Base-by-base conservation (phyloP, 345 rosid species). In the Aquilaria sinensis region DNA sequence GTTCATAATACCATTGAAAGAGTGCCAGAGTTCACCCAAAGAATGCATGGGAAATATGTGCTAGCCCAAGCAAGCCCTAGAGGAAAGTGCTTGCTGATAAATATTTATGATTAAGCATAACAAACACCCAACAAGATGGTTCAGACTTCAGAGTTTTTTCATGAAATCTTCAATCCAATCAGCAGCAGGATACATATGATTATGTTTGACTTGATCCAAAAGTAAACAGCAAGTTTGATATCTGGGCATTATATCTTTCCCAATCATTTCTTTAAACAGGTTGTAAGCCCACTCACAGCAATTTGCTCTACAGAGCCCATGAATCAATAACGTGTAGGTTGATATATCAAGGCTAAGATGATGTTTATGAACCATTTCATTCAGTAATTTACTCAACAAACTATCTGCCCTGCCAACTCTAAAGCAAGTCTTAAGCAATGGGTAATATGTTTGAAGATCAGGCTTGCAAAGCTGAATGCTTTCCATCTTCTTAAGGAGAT, bases 311-410 rank as follows among this genome's bases (percentile, higher is more conserved):
- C 90, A 85, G 7, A 89, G 77, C 53, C 96, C 87, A 62, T 93
- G 98, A 72, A 93, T 82, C 64, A 90, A 51, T 63, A 93, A 88
- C 2, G 84, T 70, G 73, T 90, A 88, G 13, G 86, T 72, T 13
- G 92, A 80, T 51, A 77, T 51, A 74, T 93, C 97, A 54, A 87
- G 78, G 66, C 96, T 90, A n/a, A 88, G 84, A 53, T 86, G 85
- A 69, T 90, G 85, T 70, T 82, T 90, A 47, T 80, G 83, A 61
- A 79, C 86, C 89, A 85, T 82, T 64, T 84, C 92, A 58, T 79
- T 75, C 80, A 88, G 68, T 62, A 93, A 61, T 7, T 58, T 76
- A 68, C 76, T 77, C 71, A 90, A 81, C 68, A 73, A 74, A 29
- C 51, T 13, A 50, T 85, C 88, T 2, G 79, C 74, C 59, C 71